Percentiles rank a stretch among this genome's conserved stretches.
phyloP scores from a whole-genome alignment of 2,329 filamentous ascomycete genomes.

The Juglanconis oblonga region DNA sequence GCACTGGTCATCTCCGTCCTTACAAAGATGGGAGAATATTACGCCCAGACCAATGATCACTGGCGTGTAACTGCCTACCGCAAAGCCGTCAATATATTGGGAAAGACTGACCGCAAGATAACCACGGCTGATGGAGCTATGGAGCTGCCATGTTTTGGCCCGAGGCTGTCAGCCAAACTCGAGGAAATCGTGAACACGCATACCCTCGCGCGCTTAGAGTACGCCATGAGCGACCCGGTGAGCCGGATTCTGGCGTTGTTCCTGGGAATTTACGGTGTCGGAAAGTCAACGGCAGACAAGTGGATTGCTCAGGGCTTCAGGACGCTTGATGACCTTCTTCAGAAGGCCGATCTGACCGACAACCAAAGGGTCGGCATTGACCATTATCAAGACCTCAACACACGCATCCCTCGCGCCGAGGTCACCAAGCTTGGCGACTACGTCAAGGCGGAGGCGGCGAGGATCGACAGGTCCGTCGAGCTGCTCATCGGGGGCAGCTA shows the following conservation, averaged over 20 bases:
- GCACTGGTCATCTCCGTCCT: constrained; percentile 71
- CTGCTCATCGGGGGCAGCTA: constrained; percentile 82
- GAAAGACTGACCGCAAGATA: constrained; percentile 58
- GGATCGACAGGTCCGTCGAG: constrained; percentile 62
- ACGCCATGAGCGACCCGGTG: constrained; percentile 63
- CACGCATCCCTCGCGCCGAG: constrained; percentile 74
- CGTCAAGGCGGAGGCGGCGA: constrained; percentile 57
- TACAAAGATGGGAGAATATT: constrained; percentile 76
- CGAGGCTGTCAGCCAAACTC: constrained; percentile 76
- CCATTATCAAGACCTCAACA: constrained; percentile 75
- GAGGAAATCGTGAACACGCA: constrained; percentile 82
- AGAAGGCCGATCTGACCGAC: constrained; percentile 59
- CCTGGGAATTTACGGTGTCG: constrained; percentile 76
- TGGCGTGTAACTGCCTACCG: constrained; percentile 78
- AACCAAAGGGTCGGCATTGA: constrained; percentile 76
- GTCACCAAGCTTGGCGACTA: constrained; percentile 66
- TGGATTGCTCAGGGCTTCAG: constrained; percentile 76
- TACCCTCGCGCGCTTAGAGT: constrained; percentile 68
- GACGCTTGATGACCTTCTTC: constrained; percentile 68
- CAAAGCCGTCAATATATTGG: constrained; percentile 71
- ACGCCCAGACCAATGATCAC: constrained; percentile 69
- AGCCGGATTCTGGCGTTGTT: constrained; percentile 67
- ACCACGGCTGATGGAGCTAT: constrained; percentile 67
- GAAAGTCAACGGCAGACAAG: constrained; percentile 63
- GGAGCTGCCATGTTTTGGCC: constrained; percentile 65